These are phyloP conservation scores for Xerocomus nothofagi DNA, from an alignment of 1,284 basidiomycete genomes.

Conservation along the genomic window DNA sequence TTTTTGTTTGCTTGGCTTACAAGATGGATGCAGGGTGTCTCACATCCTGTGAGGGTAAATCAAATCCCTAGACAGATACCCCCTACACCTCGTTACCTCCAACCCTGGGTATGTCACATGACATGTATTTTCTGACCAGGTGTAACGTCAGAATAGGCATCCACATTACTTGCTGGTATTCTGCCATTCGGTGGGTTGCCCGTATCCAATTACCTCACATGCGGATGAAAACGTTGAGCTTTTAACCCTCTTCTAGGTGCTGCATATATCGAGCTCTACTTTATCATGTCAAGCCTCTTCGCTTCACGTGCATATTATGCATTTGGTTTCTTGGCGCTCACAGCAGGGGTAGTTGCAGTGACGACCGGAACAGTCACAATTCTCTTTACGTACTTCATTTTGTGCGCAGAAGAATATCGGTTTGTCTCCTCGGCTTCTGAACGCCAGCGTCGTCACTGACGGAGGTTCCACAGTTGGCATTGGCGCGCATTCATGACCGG, in stretches of 20 bases:
- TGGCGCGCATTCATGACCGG: slow-evolving; percentile 96
- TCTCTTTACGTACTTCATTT: slow-evolving; percentile 88
- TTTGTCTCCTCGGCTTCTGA: slow-evolving; percentile 31
- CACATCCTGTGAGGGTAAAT: slow-evolving; percentile 86
- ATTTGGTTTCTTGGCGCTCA: slow-evolving; percentile 93
- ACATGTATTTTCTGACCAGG: slow-evolving; percentile 4
- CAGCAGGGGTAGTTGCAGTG: slow-evolving; percentile 80
- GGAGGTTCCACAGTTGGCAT: slow-evolving; percentile 70
- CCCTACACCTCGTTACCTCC: slow-evolving; percentile 80
- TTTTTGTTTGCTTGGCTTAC: slow-evolving; percentile 8
- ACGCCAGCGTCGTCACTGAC: slow-evolving; percentile 5
- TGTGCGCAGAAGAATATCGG: slow-evolving; percentile 96
- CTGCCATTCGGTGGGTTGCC: slow-evolving; percentile 77
- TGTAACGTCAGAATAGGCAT: slow-evolving; percentile 47
- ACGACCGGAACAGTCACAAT: slow-evolving; percentile 91
- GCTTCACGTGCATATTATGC: slow-evolving; percentile 94
- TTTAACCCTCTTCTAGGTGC: slow-evolving; percentile 54
- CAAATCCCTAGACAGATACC: slow-evolving; percentile 93
- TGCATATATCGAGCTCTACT: slow-evolving; percentile 95
- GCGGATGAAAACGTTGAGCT: slow-evolving; percentile 3
- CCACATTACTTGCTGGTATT: slow-evolving; percentile 84
- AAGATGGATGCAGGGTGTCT: slow-evolving; percentile 52
- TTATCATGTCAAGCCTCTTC: slow-evolving; percentile 90
- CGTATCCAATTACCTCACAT: slow-evolving; percentile 1
- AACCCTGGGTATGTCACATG: slow-evolving; percentile 59